A percentile compares a stretch with the other conserved stretches of the same genome.
Evolutionary conservation across 306 rosid species (phyloP).

Genomic region (Neltuma alba): DNA sequence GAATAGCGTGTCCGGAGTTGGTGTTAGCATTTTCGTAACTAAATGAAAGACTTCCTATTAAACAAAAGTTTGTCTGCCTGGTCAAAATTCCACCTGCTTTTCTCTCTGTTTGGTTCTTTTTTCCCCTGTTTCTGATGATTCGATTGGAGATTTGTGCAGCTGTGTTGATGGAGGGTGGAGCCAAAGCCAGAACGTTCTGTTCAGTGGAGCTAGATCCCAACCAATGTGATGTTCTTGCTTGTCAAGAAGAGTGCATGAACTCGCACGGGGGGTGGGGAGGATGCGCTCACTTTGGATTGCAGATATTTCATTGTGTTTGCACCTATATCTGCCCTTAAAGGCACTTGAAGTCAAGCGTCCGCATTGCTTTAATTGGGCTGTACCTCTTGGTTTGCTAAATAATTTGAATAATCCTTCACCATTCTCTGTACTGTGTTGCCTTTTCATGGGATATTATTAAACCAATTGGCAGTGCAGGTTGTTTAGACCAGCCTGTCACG

Average conservation of each 20-base stretch:
- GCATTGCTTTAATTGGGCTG: neutral
- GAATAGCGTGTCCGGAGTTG: neutral
- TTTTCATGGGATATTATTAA: neutral
- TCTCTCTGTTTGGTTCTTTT: neutral
- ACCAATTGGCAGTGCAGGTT: neutral
- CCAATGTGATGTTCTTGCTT: neutral
- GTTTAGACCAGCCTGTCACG: neutral
- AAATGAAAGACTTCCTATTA: neutral
- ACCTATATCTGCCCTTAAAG: conserved; percentile 11
- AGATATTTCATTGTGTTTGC: conserved; percentile 23
- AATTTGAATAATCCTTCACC: neutral
- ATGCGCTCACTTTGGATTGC: conserved; percentile 22
- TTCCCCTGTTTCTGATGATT: neutral
- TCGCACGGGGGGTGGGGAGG: conserved; percentile 1
- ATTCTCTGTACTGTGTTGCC: neutral
- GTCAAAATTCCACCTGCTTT: neutral
- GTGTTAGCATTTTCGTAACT: neutral
- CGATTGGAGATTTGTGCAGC: neutral
- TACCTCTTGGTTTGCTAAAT: neutral
- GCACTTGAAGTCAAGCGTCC: neutral
- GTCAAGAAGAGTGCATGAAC: neutral
- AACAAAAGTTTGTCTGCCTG: neutral
- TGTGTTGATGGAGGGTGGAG: neutral
- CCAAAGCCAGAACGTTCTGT: neutral
- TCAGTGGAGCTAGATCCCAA: conserved; percentile 24